Conservation (phyloP, 1,284 basidiomycete genomes). For the Trichosporon ovoides region DNA sequence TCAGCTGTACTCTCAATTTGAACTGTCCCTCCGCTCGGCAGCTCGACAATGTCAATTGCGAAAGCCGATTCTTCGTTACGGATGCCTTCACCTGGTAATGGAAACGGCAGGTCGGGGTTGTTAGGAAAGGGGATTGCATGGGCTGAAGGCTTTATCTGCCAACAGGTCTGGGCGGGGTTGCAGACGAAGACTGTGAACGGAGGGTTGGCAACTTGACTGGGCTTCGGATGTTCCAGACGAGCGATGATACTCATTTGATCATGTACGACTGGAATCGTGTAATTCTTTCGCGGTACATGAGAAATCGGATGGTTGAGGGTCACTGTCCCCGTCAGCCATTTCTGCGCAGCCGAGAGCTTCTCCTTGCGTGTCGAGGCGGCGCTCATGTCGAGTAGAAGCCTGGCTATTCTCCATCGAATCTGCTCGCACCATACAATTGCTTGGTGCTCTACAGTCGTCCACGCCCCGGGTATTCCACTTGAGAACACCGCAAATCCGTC, state of each 20-base stretch:
- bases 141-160: neutral
- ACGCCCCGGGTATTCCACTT: slow-evolving; percentile 76
- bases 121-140: slow-evolving; percentile 17
- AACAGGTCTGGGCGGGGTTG: neutral
- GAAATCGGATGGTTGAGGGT: neutral
- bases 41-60: slow-evolving; percentile 13
- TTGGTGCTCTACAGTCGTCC: slow-evolving; percentile 92
- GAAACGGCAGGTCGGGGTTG: slow-evolving; percentile 27
- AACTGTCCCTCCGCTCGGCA: neutral
- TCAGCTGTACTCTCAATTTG: neutral
- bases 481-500: slow-evolving; percentile 76
- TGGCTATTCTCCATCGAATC: slow-evolving; percentile 79
- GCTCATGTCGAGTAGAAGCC: slow-evolving; percentile 66
- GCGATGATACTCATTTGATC: slow-evolving; percentile 24
- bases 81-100: slow-evolving; percentile 40
- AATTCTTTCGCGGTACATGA: neutral
- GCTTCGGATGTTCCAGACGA: neutral
- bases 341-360: slow-evolving; percentile 16
- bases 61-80: slow-evolving; percentile 26
- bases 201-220: neutral
- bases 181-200: slow-evolving; percentile 10
- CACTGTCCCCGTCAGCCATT: slow-evolving; percentile 12
- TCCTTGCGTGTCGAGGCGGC: slow-evolving; percentile 5
- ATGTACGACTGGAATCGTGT: neutral
- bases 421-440: slow-evolving; percentile 99